Base-by-base conservation (phyloP, 768 basidiomycete genomes). In the Tubosaeta sp. region DNA sequence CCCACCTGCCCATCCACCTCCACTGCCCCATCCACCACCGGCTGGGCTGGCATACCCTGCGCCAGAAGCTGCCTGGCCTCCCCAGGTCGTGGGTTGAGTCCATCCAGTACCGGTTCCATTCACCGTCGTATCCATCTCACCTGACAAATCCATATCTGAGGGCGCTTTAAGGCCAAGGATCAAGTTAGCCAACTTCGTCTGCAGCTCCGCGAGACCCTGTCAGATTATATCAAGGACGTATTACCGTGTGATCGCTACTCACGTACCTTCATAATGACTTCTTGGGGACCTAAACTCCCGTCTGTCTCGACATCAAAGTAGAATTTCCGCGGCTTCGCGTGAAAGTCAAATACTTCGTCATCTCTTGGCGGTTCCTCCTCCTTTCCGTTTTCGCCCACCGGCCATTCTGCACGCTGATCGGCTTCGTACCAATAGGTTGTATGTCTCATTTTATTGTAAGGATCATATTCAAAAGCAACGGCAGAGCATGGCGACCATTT, bases 401-500 rank as follows among this genome's bases (percentile, higher is more conserved):
- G 95, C 96, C 96, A 99, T 72, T 99, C 96, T 3, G 69, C 77
- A 29, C 82, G 81, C 57, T 81, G 76, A 59, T 94, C 84, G 21
- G 75, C 78, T 69, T 99, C 96, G 64, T 77, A 91, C 96, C 96
- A 98, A 69, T 96, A 83, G 3, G 87, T 83, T 3, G 96, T 98
- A 70, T 99, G 96, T 47, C 94, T 83, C 29, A 99, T 76, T 68
- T 93, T 93, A 73, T 99, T 99, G 75, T 97, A 80, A 12, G 96
- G 96, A 69, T 99, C 96, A 56, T 99, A 99, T 72, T 99, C 96
- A 57, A 95, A 98, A 8, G 86, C 83, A 16, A 99, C 86, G 8
- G 96, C 93, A 2, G 93, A 89, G 53, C 94, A 90, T 12, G 96
- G 95, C 0, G 93, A 95, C 92, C 95, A 99, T 72, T 99, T 99